Evolutionary conservation across 352 stramenopile genomes (phyloP), one percentile per base, ranked within the genome.

Genomic region (Thraustochytrium sp.): DNA sequence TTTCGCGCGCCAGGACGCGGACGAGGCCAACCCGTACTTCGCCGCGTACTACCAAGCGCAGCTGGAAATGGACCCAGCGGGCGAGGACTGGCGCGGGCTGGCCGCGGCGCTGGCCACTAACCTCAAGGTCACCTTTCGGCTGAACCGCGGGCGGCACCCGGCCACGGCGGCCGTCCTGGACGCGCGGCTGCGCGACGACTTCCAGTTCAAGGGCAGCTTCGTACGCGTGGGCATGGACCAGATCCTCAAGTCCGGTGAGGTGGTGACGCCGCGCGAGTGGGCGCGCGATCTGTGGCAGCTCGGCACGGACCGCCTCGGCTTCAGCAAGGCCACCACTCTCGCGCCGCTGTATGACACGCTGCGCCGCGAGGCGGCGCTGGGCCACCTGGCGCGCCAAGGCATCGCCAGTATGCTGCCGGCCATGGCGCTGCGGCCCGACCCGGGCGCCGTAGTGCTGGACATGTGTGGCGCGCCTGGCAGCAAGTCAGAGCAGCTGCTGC

Each of bases 371-470:
- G 97, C 92, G 9, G 89, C 95, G 84, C 93, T 90, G 59, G 95
- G 97, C 46, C 95, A 91, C 65, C 94, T 99, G 62, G 98, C 96
- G 26, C 94, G 97, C 54, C 97, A 99, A 88, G 97, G 99, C 85
- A 90, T 97, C 2, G 97, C 98, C 76, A 98, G 91, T 84, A 99
- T 99, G 96, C 94, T 99, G 68, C 97, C 97, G n/a, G 96, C 97
- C 40, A 92, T 99, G 56, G 92, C 99, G 40, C 89, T 99, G 38
- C 89, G 94, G 75, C 94, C 97, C 23, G 86, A 98, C 84, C 91
- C 92, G 34, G 89, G 97, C 85, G 92, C 98, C 89, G 92, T 90
- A 65, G 89, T 98, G 48, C 90, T 98, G 26, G 96, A 99, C 88
- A 97, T 98, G 93, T 99, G 96, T 85, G 97, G 97, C 2, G 97